These are phyloP conservation scores for Singerocomus rubriflavus DNA, from an alignment of 1,284 basidiomycete genomes.

Conservation along the genomic window DNA sequence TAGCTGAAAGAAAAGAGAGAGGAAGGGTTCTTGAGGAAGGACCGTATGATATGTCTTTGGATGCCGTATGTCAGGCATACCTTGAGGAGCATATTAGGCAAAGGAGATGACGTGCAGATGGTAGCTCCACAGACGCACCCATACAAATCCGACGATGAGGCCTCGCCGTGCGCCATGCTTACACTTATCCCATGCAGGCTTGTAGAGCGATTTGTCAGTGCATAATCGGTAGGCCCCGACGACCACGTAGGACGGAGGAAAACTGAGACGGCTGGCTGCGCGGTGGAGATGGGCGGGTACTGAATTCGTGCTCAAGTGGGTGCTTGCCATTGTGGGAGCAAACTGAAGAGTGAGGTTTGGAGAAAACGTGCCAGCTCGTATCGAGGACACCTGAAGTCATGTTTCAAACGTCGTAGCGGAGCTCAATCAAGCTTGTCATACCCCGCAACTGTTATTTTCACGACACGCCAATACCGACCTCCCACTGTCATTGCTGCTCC, in stretches of 20 bases:
- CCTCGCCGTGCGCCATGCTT: conserved; percentile 64
- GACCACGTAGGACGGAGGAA: conserved; percentile 71
- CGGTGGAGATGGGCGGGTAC: conserved; percentile 47
- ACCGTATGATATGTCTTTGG: conserved; percentile 59
- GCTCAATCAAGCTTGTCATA: too few species aligned
- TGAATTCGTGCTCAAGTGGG: conserved; percentile 12
- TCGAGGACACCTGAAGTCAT: too few species aligned
- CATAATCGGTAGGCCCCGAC: conserved; percentile 73
- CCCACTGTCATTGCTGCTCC: too few species aligned
- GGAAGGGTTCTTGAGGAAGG: conserved; percentile 58
- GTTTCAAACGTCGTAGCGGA: too few species aligned
- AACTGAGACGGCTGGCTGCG: conserved; percentile 57
- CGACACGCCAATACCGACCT: too few species aligned
- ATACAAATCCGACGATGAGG: conserved; percentile 55
- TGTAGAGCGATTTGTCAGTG: conserved; percentile 60
- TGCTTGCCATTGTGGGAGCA: neutral
- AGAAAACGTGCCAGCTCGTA: neutral
- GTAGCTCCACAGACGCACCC: conserved; percentile 47
- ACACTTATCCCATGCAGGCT: conserved; percentile 75
- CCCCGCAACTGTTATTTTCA: too few species aligned
- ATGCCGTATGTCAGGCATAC: conserved; percentile 59
- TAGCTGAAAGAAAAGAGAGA: conserved; percentile 26
- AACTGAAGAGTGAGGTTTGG: too few species aligned
- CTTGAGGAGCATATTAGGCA: conserved; percentile 35
- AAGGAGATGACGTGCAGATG: neutral